Conservation (phyloP, 371 early-diverging fungal species). For the Entomophthora muscae region DNA sequence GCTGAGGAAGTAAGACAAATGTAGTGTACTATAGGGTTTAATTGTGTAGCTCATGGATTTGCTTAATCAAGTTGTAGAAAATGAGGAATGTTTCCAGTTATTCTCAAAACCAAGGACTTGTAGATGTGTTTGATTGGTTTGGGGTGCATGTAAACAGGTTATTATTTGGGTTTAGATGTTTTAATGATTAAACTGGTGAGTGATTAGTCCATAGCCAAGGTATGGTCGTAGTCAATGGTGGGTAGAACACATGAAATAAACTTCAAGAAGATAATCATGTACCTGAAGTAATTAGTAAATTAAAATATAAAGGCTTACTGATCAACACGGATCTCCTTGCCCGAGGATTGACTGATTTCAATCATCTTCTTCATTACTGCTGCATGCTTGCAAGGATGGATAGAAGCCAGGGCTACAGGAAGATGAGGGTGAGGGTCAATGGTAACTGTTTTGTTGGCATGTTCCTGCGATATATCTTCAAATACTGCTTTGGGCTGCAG, state of each 20-base stretch:
- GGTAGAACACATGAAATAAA: slow-evolving; percentile 93
- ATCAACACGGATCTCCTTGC: slow-evolving; percentile 68
- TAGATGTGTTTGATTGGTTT: no score
- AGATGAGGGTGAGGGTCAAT: slow-evolving; percentile 90
- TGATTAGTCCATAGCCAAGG: slow-evolving; percentile 30
- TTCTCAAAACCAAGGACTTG: no score
- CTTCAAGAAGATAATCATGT: slow-evolving; percentile 83
- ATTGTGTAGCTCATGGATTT: no score
- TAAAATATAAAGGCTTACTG: slow-evolving; percentile 35
- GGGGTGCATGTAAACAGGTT: no score
- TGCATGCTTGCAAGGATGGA: slow-evolving; percentile 97
- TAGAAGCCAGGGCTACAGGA: slow-evolving; percentile 63
- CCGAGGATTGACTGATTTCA: slow-evolving; percentile 47
- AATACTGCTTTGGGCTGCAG: slow-evolving; percentile 73
- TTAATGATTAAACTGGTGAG: no score
- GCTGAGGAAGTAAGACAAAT: no score
- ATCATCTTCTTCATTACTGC: slow-evolving; percentile 92
- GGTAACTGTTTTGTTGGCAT: slow-evolving; percentile 95
- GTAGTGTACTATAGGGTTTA: no score
- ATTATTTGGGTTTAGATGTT: no score
- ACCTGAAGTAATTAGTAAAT: slow-evolving; percentile 19
- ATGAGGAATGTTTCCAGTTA: no score
- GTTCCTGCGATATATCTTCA: slow-evolving; percentile 92
- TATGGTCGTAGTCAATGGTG: slow-evolving; percentile 95
- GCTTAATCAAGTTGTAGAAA: no score